These are phyloP conservation scores for Fusarium bulbicola DNA, from an alignment of 2,329 filamentous ascomycete genomes.

Conservation along the genomic window DNA sequence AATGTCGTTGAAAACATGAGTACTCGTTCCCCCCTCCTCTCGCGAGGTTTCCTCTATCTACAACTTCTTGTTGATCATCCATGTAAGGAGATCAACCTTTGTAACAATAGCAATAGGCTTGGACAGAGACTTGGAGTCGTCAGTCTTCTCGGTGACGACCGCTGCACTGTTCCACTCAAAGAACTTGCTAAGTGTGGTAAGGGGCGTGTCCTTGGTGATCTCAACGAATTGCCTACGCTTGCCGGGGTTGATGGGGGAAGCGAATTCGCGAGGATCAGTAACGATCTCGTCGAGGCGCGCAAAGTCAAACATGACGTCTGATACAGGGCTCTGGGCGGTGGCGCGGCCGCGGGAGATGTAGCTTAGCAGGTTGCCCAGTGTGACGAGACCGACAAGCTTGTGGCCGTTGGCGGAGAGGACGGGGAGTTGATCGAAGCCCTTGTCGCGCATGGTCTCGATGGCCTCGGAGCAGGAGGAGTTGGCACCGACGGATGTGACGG, in stretches of 20 bases:
- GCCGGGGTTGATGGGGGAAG: conserved; percentile 48
- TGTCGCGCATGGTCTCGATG: conserved; percentile 98
- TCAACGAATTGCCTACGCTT: conserved; percentile 83
- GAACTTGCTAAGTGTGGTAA: conserved; percentile 87
- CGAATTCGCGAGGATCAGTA: conserved; percentile 81
- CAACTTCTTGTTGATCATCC: conserved; percentile 77
- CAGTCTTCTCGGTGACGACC: conserved; percentile 82
- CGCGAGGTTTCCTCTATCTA: conserved; percentile 34
- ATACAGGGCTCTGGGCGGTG: conserved; percentile 75
- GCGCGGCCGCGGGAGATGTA: conserved; percentile 88
- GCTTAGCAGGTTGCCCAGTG: conserved; percentile 91
- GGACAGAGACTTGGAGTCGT: conserved; percentile 63
- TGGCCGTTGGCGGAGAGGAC: conserved; percentile 76
- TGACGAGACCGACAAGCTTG: conserved; percentile 89
- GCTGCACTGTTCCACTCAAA: conserved; percentile 99
- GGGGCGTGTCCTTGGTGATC: conserved; percentile 89
- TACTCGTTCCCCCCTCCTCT: conserved; percentile 43
- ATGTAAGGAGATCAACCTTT: conserved; percentile 94
- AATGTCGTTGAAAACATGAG: conserved; percentile 46
- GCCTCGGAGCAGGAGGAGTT: conserved; percentile 81
- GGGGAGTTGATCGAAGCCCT: conserved; percentile 96
- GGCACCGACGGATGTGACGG: conserved; percentile 84
- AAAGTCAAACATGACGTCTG: conserved; percentile 97
- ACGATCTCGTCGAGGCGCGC: conserved; percentile 85
- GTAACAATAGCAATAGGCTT: conserved; percentile 93